Conservation (phyloP, 2,329 filamentous ascomycete genomes). For the Fusarium acutatum region DNA sequence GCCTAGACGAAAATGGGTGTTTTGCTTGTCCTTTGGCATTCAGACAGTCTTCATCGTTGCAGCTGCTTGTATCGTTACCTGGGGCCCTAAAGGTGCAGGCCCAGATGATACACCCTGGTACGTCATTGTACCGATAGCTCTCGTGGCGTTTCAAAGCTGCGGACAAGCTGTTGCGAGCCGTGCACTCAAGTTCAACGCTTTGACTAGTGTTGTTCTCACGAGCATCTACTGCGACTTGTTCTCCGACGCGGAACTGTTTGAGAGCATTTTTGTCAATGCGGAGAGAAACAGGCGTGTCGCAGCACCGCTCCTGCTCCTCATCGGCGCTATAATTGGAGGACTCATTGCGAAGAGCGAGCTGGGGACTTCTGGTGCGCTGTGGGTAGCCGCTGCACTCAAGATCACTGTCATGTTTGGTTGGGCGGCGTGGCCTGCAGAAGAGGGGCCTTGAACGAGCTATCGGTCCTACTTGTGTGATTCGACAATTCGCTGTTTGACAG, state of each 20-base stretch:
- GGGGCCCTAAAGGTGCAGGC: slow-evolving; percentile 51
- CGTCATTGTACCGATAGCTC: slow-evolving; percentile 71
- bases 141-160: slow-evolving; percentile 79
- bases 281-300: slow-evolving; percentile 61
- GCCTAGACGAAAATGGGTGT: slow-evolving; percentile 70
- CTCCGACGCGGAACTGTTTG: slow-evolving; percentile 65
- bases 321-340: slow-evolving; percentile 61
- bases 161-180: slow-evolving; percentile 81
- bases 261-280: slow-evolving; percentile 48
- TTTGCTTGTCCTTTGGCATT: slow-evolving; percentile 64
- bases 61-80: slow-evolving; percentile 64
- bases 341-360: slow-evolving; percentile 57
- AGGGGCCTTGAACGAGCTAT: slow-evolving; percentile 16
- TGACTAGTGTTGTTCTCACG: slow-evolving; percentile 83
- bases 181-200: slow-evolving; percentile 72
- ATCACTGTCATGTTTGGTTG: slow-evolving; percentile 63
- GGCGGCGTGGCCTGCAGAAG: slow-evolving; percentile 66
- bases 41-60: slow-evolving; percentile 60
- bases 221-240: slow-evolving; percentile 85
- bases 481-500: background rate
- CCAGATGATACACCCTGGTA: slow-evolving; percentile 62
- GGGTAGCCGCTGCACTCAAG: slow-evolving; percentile 68
- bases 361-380: slow-evolving; percentile 64
- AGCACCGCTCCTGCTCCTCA: slow-evolving; percentile 58
- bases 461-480: background rate